A percentile compares a stretch with the other conserved stretches of the same genome.
Evolutionary conservation across 2,329 filamentous ascomycete genomes (phyloP).

Genomic region (Sporothrix dimorphospora): DNA sequence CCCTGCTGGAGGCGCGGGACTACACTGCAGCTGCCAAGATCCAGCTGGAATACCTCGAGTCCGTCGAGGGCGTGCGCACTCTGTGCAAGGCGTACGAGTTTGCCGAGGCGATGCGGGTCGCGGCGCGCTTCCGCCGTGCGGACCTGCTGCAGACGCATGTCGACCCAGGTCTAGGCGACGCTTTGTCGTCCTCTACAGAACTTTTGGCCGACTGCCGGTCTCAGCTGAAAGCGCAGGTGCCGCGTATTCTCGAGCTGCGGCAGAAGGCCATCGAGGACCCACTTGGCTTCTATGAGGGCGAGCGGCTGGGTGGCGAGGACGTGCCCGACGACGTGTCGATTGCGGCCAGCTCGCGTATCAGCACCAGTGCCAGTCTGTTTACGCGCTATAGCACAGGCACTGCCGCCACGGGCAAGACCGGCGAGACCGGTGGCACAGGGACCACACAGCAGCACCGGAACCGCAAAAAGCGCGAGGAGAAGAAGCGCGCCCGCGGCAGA

Average conservation of each 20-base stretch:
- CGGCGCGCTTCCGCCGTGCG: slow-evolving; percentile 63
- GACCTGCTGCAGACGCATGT: slow-evolving; percentile 68
- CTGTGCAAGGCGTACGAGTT: slow-evolving; percentile 89
- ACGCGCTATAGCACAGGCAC: slow-evolving; percentile 84
- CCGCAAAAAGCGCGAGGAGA: slow-evolving; percentile 80
- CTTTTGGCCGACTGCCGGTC: slow-evolving; percentile 89
- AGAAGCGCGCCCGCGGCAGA: slow-evolving; percentile 90
- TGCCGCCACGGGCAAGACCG: slow-evolving; percentile 50
- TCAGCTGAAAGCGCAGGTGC: slow-evolving; percentile 82
- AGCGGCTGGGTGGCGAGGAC: slow-evolving; percentile 54
- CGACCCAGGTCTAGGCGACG: slow-evolving; percentile 78
- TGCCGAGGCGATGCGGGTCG: slow-evolving; percentile 81
- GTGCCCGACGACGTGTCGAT: slow-evolving; percentile 88
- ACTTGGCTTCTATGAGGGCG: slow-evolving; percentile 84
- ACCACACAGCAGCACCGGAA: slow-evolving; percentile 67
- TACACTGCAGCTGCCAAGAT: slow-evolving; percentile 79
- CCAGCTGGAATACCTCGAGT: slow-evolving; percentile 77
- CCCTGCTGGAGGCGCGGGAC: slow-evolving; percentile 81
- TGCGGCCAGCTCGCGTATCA: slow-evolving; percentile 77
- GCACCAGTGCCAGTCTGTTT: slow-evolving; percentile 85
- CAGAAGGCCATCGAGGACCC: slow-evolving; percentile 82
- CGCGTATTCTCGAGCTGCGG: slow-evolving; percentile 81
- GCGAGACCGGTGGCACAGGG: slow-evolving; percentile 29
- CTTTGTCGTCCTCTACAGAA: slow-evolving; percentile 81
- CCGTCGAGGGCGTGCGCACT: slow-evolving; percentile 72